phyloP scores from a whole-genome alignment of 306 rosid genomes.

The Medicago lupulina region DNA sequence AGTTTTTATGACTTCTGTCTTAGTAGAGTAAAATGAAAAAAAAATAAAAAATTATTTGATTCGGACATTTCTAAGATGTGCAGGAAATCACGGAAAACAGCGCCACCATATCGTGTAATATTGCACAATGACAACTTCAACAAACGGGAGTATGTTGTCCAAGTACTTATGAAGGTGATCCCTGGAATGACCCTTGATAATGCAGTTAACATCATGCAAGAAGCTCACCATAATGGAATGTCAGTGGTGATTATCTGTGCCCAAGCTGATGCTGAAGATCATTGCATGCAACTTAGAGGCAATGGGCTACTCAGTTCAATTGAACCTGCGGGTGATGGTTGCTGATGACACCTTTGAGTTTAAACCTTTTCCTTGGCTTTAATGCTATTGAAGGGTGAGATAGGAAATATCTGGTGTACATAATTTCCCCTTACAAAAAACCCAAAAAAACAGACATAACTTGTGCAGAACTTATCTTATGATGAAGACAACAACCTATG shows the following conservation, averaged over 20 bases:
- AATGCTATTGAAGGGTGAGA: constrained; percentile 20
- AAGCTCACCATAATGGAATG: constrained; percentile 85
- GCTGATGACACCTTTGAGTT: constrained; percentile 45
- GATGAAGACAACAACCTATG: constrained; percentile 20
- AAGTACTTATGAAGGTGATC: constrained; percentile 91
- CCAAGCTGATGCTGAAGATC: constrained; percentile 91
- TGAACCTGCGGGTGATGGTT: constrained; percentile 82
- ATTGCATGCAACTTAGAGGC: constrained; percentile 93
- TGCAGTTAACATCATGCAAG: constrained; percentile 93
- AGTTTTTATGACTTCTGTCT: not conserved
- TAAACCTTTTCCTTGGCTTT: not conserved
- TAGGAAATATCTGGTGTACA: constrained; percentile 46
- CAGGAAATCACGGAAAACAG: constrained; percentile 74
- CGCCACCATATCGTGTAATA: constrained; percentile 81
- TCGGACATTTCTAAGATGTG: constrained; percentile 46
- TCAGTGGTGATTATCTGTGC: constrained; percentile 87
- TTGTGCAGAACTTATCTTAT: constrained; percentile 25
- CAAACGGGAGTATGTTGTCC: constrained; percentile 89
- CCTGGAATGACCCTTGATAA: constrained; percentile 89
- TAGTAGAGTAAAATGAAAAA: constrained; percentile 1
- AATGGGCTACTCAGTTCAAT: constrained; percentile 85
- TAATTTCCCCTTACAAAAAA: constrained; percentile 40
- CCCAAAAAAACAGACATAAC: not conserved
- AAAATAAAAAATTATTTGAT: constrained; percentile 16
- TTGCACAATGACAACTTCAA: constrained; percentile 82